Evolutionary conservation across 2,329 filamentous ascomycete genomes (phyloP).

Genomic region (Colletotrichum destructivum): DNA sequence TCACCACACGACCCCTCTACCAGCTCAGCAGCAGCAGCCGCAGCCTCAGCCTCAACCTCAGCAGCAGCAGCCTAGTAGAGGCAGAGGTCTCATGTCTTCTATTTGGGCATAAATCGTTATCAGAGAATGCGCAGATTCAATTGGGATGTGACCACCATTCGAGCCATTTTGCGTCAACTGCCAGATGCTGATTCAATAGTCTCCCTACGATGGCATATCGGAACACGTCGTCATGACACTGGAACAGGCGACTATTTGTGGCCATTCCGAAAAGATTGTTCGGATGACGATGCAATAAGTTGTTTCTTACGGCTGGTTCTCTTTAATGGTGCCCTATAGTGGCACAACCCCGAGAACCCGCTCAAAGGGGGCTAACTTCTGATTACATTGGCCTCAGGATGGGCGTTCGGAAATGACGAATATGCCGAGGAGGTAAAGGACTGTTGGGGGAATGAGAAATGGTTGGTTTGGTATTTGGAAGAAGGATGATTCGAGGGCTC

Average conservation of each 20-base stretch:
- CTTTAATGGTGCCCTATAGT: background rate
- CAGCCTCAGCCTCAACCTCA: background rate
- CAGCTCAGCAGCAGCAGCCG: background rate
- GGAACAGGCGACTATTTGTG: background rate
- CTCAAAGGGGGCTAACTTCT: background rate
- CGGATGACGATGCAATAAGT: background rate
- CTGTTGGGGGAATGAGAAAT: background rate
- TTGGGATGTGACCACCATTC: background rate
- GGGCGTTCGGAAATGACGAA: background rate
- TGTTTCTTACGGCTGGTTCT: background rate
- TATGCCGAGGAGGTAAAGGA: background rate
- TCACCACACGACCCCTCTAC: background rate
- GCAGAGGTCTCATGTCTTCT: conserved; percentile 19
- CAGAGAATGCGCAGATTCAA: background rate
- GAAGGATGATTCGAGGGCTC: background rate
- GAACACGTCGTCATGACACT: background rate
- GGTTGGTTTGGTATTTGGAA: too few species aligned
- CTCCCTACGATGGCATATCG: background rate
- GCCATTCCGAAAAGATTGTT: background rate
- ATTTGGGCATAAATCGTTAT: conserved; percentile 9
- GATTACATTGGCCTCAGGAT: background rate
- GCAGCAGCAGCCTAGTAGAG: background rate
- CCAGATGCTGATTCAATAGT: background rate
- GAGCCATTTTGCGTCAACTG: background rate
- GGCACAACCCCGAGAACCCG: background rate